A percentile compares a stretch with the other conserved stretches of the same genome.
phyloP scores from a whole-genome alignment of 805 yeast genomes.

The Myxozyma lipomycoides region DNA sequence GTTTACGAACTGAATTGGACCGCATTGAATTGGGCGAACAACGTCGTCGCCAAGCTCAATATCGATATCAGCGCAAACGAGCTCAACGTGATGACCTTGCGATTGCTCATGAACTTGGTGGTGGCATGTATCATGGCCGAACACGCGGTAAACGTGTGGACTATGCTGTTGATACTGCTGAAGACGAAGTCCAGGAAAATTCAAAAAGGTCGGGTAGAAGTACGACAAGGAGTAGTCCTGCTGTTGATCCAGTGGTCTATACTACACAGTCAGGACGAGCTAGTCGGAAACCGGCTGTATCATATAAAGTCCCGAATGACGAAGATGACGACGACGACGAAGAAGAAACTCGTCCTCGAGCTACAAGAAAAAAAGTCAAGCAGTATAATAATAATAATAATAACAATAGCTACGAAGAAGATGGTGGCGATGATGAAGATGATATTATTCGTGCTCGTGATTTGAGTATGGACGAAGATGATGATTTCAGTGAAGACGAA shows the following conservation, averaged over 20 bases:
- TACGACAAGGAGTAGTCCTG: slow-evolving; percentile 13
- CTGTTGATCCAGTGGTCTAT: slow-evolving; percentile 9
- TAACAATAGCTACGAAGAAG: slow-evolving; percentile 5
- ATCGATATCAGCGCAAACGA: slow-evolving; percentile 14
- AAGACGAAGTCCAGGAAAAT: slow-evolving; percentile 15
- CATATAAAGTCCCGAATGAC: slow-evolving; percentile 2
- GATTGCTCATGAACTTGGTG: slow-evolving; percentile 25
- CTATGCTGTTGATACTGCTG: slow-evolving; percentile 29
- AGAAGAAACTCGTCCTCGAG: no score
- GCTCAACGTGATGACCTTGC: slow-evolving; percentile 16
- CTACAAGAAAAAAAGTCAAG: no score
- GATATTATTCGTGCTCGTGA: not conserved
- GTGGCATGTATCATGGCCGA: slow-evolving; percentile 35
- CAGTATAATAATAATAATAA: no score
- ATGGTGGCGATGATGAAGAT: slow-evolving; percentile 4
- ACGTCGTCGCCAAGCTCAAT: slow-evolving; percentile 10
- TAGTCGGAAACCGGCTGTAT: slow-evolving; percentile 17
- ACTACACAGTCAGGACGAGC: slow-evolving; percentile 24
- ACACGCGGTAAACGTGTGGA: slow-evolving; percentile 36
- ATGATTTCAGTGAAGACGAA: not conserved
- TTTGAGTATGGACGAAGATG: not conserved
- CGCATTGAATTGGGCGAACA: slow-evolving; percentile 26
- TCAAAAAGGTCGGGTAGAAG: slow-evolving; percentile 1
- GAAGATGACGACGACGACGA: slow-evolving; percentile 9
- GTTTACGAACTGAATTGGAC: slow-evolving; percentile 12